Evolutionary conservation across 2,329 filamentous ascomycete species (phyloP), one percentile per base, ranked within the genome.

Genomic region (Colletotrichum echinochloae): DNA sequence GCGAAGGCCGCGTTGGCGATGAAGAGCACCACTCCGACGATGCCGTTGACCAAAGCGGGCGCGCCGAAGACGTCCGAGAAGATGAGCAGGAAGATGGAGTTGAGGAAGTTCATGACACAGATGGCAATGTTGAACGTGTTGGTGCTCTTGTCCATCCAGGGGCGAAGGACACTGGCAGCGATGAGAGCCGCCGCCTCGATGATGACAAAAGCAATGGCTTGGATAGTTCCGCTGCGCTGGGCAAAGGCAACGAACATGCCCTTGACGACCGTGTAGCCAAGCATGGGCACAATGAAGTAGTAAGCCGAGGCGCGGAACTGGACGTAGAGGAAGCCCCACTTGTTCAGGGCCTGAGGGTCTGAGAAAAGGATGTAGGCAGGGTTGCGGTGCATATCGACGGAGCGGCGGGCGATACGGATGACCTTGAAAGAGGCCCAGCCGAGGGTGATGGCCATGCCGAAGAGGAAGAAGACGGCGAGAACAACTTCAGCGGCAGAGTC

Each of bases 61-160:
- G 94, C 91, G 74, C 92, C 90, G 82, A 98, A 98, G 57, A 97
- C 89, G 72, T 92, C 88, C 30, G 94, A 94, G 84, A 97, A 97
- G 76, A 98, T 89, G 66, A 98, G 86, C 41, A 98, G 84, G 85
- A 97, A 97, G 79, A 98, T 91, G 66, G 92, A 88, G 82, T 96
- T 97, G 77, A 98, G 80, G 81, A 98, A 97, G 85, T 97, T 98
- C 81, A 97, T 87, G 55, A 90, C 92, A 73, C 90, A 92, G 76
- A 98, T 98, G 71, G 94, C 89, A 77, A 98, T 97, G 83, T 98
- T 98, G 87, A 97, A 97, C 57, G 91, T 91, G 81, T 98, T 98
- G 72, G 94, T 97, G 84, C 95, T 95, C 89, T 97, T 97, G 86
- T 98, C 95, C 95, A 98, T 98, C 92, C 94, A 98, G 23, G 95